phyloP scores from a whole-genome alignment of 2,329 filamentous ascomycete genomes.

The Diplocarpon rosae region DNA sequence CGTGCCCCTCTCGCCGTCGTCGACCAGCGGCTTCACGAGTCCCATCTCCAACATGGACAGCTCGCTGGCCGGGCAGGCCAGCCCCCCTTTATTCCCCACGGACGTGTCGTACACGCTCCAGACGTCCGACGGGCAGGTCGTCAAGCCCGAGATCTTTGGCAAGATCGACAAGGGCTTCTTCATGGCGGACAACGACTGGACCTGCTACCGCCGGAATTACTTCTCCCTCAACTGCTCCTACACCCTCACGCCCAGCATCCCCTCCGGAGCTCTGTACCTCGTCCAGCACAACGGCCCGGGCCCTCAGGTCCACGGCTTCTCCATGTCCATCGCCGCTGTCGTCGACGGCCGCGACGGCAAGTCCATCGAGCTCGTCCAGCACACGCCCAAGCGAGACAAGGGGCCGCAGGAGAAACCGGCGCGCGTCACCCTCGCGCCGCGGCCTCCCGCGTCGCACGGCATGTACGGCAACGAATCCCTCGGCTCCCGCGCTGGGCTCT shows the following conservation, averaged over 20 bases:
- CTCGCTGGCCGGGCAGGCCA: constrained; percentile 13
- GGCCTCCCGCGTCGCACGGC: constrained; percentile 18
- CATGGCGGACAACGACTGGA: constrained; percentile 54
- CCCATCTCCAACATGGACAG: constrained; percentile 26
- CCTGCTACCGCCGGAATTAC: constrained; percentile 64
- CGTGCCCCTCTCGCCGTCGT: constrained; percentile 26
- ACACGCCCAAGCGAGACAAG: constrained; percentile 63
- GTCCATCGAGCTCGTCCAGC: constrained; percentile 60
- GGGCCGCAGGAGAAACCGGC: constrained; percentile 54
- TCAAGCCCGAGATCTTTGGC: constrained; percentile 52
- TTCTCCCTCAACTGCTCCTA: constrained; percentile 58
- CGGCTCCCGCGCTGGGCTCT: constrained; percentile 11
- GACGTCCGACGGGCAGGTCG: constrained; percentile 36
- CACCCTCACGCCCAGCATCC: constrained; percentile 38
- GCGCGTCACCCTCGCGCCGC: constrained; percentile 30
- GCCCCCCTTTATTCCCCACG: constrained; percentile 29
- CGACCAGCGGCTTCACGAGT: constrained; percentile 26
- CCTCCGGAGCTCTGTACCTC: constrained; percentile 32
- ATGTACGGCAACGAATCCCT: constrained; percentile 15
- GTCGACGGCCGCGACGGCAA: constrained; percentile 53
- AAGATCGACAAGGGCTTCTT: constrained; percentile 66
- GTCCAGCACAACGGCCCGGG: constrained; percentile 17
- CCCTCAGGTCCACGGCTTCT: constrained; percentile 42
- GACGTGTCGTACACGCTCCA: constrained; percentile 36
- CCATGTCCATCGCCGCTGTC: constrained; percentile 56